phyloP scores from a whole-genome alignment of 2,329 filamentous ascomycete genomes.

The Thelonectria discophora region DNA sequence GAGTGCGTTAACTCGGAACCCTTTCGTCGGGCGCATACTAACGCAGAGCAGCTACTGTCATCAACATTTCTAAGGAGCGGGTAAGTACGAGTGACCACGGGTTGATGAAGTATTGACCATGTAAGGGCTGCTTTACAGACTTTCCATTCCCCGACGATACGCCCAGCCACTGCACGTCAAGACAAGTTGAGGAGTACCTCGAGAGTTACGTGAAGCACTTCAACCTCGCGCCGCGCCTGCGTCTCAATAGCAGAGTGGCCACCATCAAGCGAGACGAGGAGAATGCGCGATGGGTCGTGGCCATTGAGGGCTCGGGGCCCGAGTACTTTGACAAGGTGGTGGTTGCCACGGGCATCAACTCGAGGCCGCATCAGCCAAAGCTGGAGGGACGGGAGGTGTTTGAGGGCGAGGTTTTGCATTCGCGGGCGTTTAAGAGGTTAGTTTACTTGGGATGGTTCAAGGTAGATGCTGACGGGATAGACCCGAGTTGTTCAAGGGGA shows the following conservation, averaged over 20 bases:
- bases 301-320: slow-evolving; percentile 35
- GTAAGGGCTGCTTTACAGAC: slow-evolving; percentile 48
- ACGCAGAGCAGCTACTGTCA: slow-evolving; percentile 39
- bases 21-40: not conserved
- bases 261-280: slow-evolving; percentile 32
- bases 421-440: slow-evolving; percentile 47
- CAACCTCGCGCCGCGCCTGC: slow-evolving; percentile 37
- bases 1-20: slow-evolving; percentile 33
- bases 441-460: not conserved
- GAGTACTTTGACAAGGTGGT: slow-evolving; percentile 50
- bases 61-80: slow-evolving; percentile 47
- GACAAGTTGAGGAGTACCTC: slow-evolving; percentile 45
- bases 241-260: slow-evolving; percentile 38
- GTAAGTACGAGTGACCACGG: slow-evolving; percentile 20
- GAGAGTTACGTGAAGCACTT: slow-evolving; percentile 48
- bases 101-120: not conserved
- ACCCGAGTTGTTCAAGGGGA: slow-evolving; percentile 47
- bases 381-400: slow-evolving; percentile 50
- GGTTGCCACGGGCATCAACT: slow-evolving; percentile 48
- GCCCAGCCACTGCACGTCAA: slow-evolving; percentile 36
- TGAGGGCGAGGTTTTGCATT: slow-evolving; percentile 51
- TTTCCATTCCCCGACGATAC: slow-evolving; percentile 45
- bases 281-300: slow-evolving; percentile 41
- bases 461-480: slow-evolving; percentile 11
- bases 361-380: slow-evolving; percentile 46